Percentiles rank a stretch among this genome's conserved stretches.
Conservation (phyloP, 805 yeast species). For the Starmerella tilneyi region DNA sequence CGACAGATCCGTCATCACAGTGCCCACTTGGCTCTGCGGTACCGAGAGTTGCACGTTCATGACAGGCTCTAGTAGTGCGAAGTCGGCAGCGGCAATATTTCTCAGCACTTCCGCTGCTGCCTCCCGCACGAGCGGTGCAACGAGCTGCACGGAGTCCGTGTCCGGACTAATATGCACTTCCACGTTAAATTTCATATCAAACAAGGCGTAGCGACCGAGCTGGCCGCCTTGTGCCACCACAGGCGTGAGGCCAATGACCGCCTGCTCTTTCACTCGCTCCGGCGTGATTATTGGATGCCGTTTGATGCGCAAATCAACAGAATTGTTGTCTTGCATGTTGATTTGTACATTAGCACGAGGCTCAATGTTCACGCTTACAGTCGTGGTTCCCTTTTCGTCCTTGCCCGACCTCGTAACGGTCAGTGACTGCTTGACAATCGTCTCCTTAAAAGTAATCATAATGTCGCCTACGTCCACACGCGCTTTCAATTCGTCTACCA, state of each 20-base stretch:
- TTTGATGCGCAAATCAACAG: background rate
- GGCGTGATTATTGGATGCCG: conserved; percentile 26
- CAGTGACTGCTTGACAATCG: conserved; percentile 30
- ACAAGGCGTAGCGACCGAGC: conserved; percentile 40
- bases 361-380: conserved; percentile 7
- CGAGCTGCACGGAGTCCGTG: conserved; percentile 31
- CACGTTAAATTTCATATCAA: conserved; percentile 50
- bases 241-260: conserved; percentile 31
- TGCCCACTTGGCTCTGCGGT: conserved; percentile 58
- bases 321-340: conserved; percentile 13
- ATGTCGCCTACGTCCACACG: conserved; percentile 71
- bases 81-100: conserved; percentile 25
- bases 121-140: conserved; percentile 40
- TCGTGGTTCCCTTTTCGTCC: conserved; percentile 12
- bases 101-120: conserved; percentile 37
- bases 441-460: conserved; percentile 83
- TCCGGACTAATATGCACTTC: conserved; percentile 50
- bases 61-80: conserved; percentile 70
- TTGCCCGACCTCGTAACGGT: background rate
- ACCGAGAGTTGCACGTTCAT: conserved; percentile 67
- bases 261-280: conserved; percentile 28
- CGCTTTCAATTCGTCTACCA: conserved; percentile 73
- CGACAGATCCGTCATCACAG: conserved; percentile 73
- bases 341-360: background rate
- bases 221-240: conserved; percentile 39